These are phyloP conservation scores for Solanum chacoense DNA, from an alignment of 305 asterid species.

Conservation along the genomic window DNA sequence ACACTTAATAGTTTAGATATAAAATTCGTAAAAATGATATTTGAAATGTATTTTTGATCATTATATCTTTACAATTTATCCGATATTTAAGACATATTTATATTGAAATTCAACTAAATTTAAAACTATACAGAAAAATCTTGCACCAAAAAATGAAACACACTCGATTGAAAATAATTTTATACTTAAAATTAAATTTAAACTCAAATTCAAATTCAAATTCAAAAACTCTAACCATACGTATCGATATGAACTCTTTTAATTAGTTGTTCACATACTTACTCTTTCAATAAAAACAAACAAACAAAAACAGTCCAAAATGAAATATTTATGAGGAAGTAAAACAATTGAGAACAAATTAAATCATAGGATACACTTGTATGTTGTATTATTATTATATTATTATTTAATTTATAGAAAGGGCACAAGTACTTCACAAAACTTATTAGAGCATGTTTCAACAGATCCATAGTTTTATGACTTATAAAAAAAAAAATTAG, in stretches of 20 bases:
- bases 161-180: not conserved
- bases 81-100: not conserved
- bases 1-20: not conserved
- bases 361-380: not conserved
- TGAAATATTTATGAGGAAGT: not conserved
- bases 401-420: not conserved
- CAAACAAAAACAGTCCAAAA: not conserved
- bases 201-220: too few relatives aligned
- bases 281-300: not conserved
- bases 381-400: not conserved
- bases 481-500: not conserved
- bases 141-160: not conserved
- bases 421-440: not conserved
- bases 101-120: not conserved
- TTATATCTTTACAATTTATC: not conserved
- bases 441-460: not conserved
- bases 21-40: not conserved
- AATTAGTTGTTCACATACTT: not conserved
- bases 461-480: not conserved
- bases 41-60: not conserved
- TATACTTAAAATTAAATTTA: not conserved
- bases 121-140: not conserved
- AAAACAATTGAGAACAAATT: not conserved
- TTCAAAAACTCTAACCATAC: too few relatives aligned
- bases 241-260: not conserved